These are phyloP conservation scores for Arabidopsis lyrata DNA, from an alignment of 441 rosid species.

Conservation along the genomic window DNA sequence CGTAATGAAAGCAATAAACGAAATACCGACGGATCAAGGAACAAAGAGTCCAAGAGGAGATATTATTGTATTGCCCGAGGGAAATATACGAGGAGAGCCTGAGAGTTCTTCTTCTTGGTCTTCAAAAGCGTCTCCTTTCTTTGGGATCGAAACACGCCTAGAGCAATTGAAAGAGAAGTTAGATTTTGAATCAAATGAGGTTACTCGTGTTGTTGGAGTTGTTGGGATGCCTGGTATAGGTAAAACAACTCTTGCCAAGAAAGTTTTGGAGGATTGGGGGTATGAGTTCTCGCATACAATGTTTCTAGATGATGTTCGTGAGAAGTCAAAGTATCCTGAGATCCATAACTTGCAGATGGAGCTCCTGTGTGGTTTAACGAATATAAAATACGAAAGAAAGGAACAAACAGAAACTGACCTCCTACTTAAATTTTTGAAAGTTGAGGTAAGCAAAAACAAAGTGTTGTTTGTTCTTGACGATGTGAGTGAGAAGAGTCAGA, in stretches of 20 bases:
- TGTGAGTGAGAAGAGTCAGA: conserved; percentile 11
- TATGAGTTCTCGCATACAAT: conserved; percentile 6
- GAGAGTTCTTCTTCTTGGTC: too few relatives aligned
- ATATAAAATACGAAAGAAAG: not conserved
- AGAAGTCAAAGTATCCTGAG: conserved; percentile 6
- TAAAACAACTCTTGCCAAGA: conserved; percentile 16
- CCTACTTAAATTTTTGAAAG: not conserved
- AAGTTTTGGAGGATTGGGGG: not conserved
- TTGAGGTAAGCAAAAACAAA: not conserved
- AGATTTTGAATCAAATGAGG: conserved; percentile 4
- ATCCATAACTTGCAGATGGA: not conserved
- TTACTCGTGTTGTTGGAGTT: conserved; percentile 29
- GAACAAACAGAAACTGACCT: not conserved
- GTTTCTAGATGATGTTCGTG: conserved; percentile 28
- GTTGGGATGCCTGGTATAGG: conserved; percentile 42
- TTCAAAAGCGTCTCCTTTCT: not conserved
- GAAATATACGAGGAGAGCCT: too few relatives aligned
- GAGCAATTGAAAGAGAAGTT: conserved; percentile 24
- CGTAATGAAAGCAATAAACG: too few relatives aligned
- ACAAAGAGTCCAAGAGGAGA: too few relatives aligned
- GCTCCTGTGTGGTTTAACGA: conserved; percentile 14
- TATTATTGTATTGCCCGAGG: too few relatives aligned
- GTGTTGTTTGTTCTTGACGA: conserved; percentile 38
- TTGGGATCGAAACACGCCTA: conserved; percentile 23
- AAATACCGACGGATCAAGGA: too few relatives aligned